Evolutionary conservation across 257 asterid species (phyloP), one percentile per base, ranked within the genome.

Genomic region (Petunia secreta): DNA sequence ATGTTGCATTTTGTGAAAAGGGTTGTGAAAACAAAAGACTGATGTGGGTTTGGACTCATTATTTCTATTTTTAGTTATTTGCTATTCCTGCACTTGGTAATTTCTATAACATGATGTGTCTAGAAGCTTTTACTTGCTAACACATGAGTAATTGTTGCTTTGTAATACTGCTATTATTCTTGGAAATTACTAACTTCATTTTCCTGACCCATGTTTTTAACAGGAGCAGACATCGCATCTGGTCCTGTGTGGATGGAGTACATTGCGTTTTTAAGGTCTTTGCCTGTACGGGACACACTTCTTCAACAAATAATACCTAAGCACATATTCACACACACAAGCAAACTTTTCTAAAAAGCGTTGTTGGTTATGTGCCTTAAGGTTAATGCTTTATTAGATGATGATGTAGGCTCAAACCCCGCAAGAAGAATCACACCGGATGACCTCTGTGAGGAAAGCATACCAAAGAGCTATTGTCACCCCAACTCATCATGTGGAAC

Each of bases 201-300:
- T 66, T 78, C 59, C 58, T 48, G 34, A 52, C 63, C 52, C n/a
- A 67, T 5, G 80, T 68, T 85, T 81, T 54, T 89, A 82, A 78
- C 93, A 95, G 99, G 99, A 80, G 90, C 92, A 82, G 99, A 94
- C 85, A 89, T 94, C 67, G 89, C 93, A 75, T 89, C 99, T 15
- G 99, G 99, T 71, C 98, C 99, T 63, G 91, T 96, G 68, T 96
- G 98, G 99, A 91, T 92, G 90, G 98, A 96, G 86, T 92, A 96
- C 84, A 85, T 90, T 86, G 89, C 98, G 43, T 94, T 90, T 85
- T 87, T 96, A 38, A 94, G 88, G 86, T 93, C 98, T 75, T 80
- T 92, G 83, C 98, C 94, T 91, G 99, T 96, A 82, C 75, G 92
- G 85, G 66, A 83, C 69, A 64, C 82, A 58, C 52, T 77, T 36